Evolutionary conservation across 2,329 filamentous ascomycete genomes (phyloP), one percentile per base, ranked within the genome.

Genomic region (Curvularia verruculosa): DNA sequence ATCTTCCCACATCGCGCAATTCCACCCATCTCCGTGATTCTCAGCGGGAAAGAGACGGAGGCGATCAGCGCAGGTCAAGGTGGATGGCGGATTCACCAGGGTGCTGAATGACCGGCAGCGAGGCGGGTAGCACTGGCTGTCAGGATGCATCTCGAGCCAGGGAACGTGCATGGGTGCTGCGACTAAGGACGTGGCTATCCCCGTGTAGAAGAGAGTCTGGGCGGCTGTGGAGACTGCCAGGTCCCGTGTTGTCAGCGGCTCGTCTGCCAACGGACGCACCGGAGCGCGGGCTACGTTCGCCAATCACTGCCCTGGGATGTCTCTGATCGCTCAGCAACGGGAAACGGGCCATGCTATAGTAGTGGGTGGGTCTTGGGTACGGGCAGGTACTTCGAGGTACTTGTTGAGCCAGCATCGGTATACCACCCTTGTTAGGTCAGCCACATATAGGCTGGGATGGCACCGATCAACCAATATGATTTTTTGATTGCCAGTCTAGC

Each of bases 391-490:
- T 51, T 63, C 64, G 66, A 62, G 63, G 63, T 73, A 71, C 70
- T 64, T 71, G 67, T 65, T 56, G 61, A 69, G 64, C 70, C 69
- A 69, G 69, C 67, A 68, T 69, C 65, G 67, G 71, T 71, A 69
- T 62, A 65, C 63, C 49, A 59, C 59, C 39, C 37, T 49, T 41
- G 52, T 67, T 71, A 70, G 68, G 49, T 63, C 40, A 56, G 54
- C 39, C 59, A 43, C 61, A 61, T 72, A 74, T 71, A 70, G 66
- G 62, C 57, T 54, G 56, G 71, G 66, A 64, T 71, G 53, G 69
- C 68, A 71, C 68, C 64, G 63, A 71, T 74, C 71, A 72, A 58
- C 67, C 70, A 75, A 77, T 76, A 72, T 75, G 66, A 51, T 54
- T 64, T 64, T 70, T 73, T 73, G 69, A 75, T 75, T 75, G 65